phyloP scores from a whole-genome alignment of 495 filamentous ascomycete species.

The Penicillium odoratum region DNA sequence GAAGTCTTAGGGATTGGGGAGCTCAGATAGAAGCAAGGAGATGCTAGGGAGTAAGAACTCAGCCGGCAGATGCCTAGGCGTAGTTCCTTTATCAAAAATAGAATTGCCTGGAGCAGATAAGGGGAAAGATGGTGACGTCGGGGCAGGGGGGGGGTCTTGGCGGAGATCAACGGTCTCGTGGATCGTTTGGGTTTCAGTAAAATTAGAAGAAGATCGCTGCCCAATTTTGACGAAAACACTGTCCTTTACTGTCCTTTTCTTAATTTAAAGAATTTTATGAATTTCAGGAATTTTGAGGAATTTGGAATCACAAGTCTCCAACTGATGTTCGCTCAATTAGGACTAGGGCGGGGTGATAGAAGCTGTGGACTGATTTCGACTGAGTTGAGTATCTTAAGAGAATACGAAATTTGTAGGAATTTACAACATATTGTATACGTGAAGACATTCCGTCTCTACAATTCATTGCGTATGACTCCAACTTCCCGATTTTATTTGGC shows the following conservation, averaged over 20 bases:
- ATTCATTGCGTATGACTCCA: not conserved
- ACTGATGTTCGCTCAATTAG: not conserved
- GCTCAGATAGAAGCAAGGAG: not conserved
- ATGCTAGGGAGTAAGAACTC: not conserved
- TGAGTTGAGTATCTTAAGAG: not conserved
- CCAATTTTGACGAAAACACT: not conserved
- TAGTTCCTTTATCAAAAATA: not conserved
- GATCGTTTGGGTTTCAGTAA: not conserved
- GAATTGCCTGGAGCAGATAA: not conserved
- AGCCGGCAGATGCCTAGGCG: not conserved
- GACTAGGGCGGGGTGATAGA: not conserved
- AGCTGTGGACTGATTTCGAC: not conserved
- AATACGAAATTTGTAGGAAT: not conserved
- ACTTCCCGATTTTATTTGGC: constrained; percentile 14
- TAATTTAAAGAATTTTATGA: not conserved
- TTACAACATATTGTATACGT: not conserved
- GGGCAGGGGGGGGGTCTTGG: constrained; percentile 20
- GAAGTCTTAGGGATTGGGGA: not conserved
- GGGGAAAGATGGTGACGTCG: constrained; percentile 24
- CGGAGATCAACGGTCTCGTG: not conserved
- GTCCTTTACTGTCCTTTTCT: not conserved
- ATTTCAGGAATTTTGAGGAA: not conserved
- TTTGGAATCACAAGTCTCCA: too few species aligned
- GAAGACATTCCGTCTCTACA: too few species aligned
- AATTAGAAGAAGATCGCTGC: not conserved